These are phyloP conservation scores for Butyriboletus loyo DNA, from an alignment of 768 basidiomycete species.

Conservation along the genomic window DNA sequence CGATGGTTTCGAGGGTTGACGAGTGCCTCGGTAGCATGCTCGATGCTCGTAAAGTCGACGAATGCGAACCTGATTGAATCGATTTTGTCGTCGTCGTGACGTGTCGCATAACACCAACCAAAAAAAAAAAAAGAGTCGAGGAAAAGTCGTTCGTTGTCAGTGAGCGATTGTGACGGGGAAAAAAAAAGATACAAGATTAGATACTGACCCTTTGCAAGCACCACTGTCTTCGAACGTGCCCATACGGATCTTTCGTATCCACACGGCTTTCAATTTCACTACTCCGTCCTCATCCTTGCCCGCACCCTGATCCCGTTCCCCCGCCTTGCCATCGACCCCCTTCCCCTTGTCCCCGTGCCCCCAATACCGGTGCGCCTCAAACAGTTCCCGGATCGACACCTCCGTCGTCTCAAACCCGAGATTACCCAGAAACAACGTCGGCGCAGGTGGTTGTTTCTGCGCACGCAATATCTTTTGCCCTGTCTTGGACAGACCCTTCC, in stretches of 20 bases:
- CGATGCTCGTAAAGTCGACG: conserved; percentile 79
- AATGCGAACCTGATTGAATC: conserved; percentile 84
- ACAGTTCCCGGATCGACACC: conserved; percentile 63
- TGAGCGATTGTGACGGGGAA: background rate
- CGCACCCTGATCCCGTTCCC: conserved; percentile 12
- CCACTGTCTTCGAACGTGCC: conserved; percentile 97
- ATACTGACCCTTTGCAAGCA: conserved; percentile 83
- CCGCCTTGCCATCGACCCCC: conserved; percentile 32
- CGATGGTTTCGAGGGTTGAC: conserved; percentile 82
- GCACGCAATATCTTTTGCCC: conserved; percentile 72
- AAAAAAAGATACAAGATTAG: conserved; percentile 16
- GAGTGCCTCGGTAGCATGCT: conserved; percentile 79
- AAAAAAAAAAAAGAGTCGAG: background rate
- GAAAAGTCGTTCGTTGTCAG: background rate
- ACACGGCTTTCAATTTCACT: conserved; percentile 34
- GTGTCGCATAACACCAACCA: background rate
- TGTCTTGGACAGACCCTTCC: conserved; percentile 51
- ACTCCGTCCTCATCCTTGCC: background rate
- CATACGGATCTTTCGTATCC: conserved; percentile 84
- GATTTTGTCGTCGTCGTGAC: background rate
- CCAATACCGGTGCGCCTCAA: conserved; percentile 56
- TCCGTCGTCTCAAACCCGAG: conserved; percentile 89
- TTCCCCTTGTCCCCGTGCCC: conserved; percentile 34
- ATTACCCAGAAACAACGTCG: conserved; percentile 91
- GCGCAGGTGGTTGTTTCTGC: conserved; percentile 82